Conservation (phyloP, 1,284 basidiomycete species). For the Puccinia polysora region DNA sequence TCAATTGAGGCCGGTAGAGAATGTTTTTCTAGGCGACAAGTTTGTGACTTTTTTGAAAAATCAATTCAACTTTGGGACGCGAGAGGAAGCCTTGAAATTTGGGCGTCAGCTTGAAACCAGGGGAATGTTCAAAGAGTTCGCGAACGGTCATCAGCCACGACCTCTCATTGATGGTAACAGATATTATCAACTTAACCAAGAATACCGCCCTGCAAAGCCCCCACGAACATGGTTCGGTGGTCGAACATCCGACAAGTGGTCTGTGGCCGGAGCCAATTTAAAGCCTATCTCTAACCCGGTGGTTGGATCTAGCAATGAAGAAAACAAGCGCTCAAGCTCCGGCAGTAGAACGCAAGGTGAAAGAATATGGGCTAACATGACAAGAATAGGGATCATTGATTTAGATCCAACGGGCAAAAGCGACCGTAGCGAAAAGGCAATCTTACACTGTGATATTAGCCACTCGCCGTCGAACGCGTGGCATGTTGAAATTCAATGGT, state of each 20-base stretch:
- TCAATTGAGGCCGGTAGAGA: slow-evolving; percentile 35
- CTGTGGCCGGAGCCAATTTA: background rate
- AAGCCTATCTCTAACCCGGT: slow-evolving; percentile 3
- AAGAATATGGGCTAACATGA: slow-evolving; percentile 26
- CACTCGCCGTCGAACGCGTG: slow-evolving; percentile 86
- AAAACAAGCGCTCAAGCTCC: slow-evolving; percentile 31
- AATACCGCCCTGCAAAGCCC: slow-evolving; percentile 27
- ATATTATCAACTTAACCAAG: slow-evolving; percentile 36
- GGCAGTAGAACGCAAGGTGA: slow-evolving; percentile 23
- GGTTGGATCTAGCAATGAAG: slow-evolving; percentile 9
- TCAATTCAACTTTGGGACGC: slow-evolving; percentile 34
- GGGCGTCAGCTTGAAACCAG: slow-evolving; percentile 34
- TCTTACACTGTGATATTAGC: slow-evolving; percentile 83
- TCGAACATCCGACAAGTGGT: slow-evolving; percentile 5
- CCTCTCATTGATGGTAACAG: slow-evolving; percentile 36
- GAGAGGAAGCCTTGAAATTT: slow-evolving; percentile 40
- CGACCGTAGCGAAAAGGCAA: slow-evolving; percentile 76
- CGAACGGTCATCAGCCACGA: slow-evolving; percentile 19
- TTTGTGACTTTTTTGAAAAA: slow-evolving; percentile 43
- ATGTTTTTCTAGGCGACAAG: slow-evolving; percentile 41
- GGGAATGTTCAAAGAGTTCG: slow-evolving; percentile 38
- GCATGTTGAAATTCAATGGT: slow-evolving; percentile 96
- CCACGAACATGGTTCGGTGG: slow-evolving; percentile 41
- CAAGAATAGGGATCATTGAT: slow-evolving; percentile 37
- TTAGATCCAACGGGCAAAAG: slow-evolving; percentile 28